Base-by-base conservation (phyloP, 768 basidiomycete species). In the Pleurotus citrinopileatus region DNA sequence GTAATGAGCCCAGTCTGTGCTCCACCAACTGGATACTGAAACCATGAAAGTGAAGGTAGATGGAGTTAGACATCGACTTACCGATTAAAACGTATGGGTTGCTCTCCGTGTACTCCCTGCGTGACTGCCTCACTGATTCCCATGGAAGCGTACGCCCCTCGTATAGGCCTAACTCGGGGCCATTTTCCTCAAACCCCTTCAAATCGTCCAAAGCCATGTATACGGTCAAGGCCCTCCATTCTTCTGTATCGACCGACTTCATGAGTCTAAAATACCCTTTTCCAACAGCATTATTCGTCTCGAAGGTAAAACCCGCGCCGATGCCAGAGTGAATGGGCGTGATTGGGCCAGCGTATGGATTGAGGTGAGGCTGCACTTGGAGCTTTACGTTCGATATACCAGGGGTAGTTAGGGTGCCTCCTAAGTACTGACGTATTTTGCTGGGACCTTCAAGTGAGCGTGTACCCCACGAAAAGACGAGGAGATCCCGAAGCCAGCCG, bases 1-100 rank as follows among this genome's bases (percentile, higher is more conserved):
- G 75, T 53, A 13, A 66, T 67, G n/a, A 79, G 61, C 8, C 77
- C 77, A n/a, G 63, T 69, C 53, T 79, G 77, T 0, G 72, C 77
- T 0, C 54, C 74, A 20, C 77, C 77, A 15, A 79, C 75, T 76
- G 43, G 6, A 13, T 37, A 12, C 10, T n/a, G 15, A 2, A 10
- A 2, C 13, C 22, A 7, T 17, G 45, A 38, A 19, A 50, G 43
- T 20, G 25, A 26, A 32, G 27, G 25, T 23, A 8, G 7, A n/a
- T 37, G 23, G 27, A n/a, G 6, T 52, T 42, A 12, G 8, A 26
- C 19, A 1, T 36, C 22, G 12, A 65, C 71, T 42, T 19, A 75
- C 74, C 60, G 38, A 77, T 70, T 12, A 77, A 42, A 3, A 75
- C 75, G 34, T 72, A 58, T 0, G 74, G 77, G 48, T 72, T 53